A percentile compares a stretch with the other conserved stretches of the same genome.
Evolutionary conservation across 1,139 yeast species (phyloP).

Genomic region (Blastobotrys capitulatus): DNA sequence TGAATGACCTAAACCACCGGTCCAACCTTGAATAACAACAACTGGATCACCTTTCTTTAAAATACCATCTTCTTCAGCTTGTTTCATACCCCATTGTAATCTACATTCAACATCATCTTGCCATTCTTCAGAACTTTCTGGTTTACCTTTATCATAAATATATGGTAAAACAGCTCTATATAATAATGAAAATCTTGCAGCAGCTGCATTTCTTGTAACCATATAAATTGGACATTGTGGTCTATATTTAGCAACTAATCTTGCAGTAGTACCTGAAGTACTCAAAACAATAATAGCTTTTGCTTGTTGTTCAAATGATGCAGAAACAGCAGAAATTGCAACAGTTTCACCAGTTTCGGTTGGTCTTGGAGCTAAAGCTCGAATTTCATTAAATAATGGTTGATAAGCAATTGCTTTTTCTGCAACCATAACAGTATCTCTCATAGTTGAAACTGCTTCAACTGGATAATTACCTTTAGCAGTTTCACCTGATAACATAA

Average conservation of each 20-base stretch:
- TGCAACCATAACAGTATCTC: conserved; percentile 92
- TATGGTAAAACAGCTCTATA: conserved; percentile 99
- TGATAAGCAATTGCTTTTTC: conserved; percentile 95
- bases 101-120: conserved; percentile 94
- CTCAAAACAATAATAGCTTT: conserved; percentile 95
- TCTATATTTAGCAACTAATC: conserved; percentile 95
- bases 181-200: conserved; percentile 93
- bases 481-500: conserved; percentile 98
- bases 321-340: conserved; percentile 95
- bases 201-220: conserved; percentile 92
- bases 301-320: conserved; percentile 93
- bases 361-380: conserved; percentile 81
- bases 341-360: conserved; percentile 94
- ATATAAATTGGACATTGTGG: conserved; percentile 96
- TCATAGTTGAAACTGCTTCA: conserved; percentile 98
- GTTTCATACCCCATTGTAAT: conserved; percentile 88
- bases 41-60: conserved; percentile 82
- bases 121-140: conserved; percentile 64
- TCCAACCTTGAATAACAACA: conserved; percentile 98
- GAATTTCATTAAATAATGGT: conserved; percentile 82
- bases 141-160: conserved; percentile 62
- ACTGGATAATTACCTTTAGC: conserved; percentile 98
- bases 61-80: conserved; percentile 84
- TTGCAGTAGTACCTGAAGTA: conserved; percentile 91
- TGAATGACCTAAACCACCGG: conserved; percentile 98